Evolutionary conservation across 257 asterid genomes (phyloP).

Genomic region (Lantana camara): DNA sequence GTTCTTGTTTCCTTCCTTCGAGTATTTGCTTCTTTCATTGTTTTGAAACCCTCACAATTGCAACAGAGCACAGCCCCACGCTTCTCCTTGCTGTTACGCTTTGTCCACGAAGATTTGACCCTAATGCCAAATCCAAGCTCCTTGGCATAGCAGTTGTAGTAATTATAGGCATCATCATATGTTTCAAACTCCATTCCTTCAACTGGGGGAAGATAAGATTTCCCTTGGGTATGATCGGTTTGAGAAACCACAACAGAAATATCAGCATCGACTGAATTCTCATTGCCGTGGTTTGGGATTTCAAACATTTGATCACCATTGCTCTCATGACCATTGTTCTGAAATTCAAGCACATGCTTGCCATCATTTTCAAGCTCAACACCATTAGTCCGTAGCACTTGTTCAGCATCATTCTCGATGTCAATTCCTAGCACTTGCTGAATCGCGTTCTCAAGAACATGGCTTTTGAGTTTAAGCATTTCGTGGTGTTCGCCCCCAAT

Average conservation of each 20-base stretch:
- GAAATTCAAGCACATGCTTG: constrained; percentile 34
- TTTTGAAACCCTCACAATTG: constrained; percentile 88
- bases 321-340: constrained; percentile 29
- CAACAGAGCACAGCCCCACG: constrained; percentile 92
- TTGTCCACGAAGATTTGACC: constrained; percentile 87
- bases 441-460: constrained; percentile 35
- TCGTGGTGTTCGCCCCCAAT: constrained; percentile 31
- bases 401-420: constrained; percentile 31
- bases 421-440: constrained; percentile 38
- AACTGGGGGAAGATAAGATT: constrained; percentile 52
- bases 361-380: constrained; percentile 33
- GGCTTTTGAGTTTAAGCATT: constrained; percentile 31
- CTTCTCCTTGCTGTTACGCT: constrained; percentile 81
- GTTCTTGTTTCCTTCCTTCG: constrained; percentile 90
- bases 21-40: constrained; percentile 66
- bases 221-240: constrained; percentile 37
- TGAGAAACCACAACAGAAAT: constrained; percentile 24
- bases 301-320: constrained; percentile 29
- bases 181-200: constrained; percentile 91
- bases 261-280: not conserved
- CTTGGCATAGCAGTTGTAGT: constrained; percentile 70
- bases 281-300: not conserved
- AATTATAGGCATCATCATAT: constrained; percentile 82
- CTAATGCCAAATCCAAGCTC: constrained; percentile 79
- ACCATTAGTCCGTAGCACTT: constrained; percentile 27